Percentiles rank a stretch among this genome's conserved stretches.
Conservation (phyloP, 345 rosid genomes). For the Salix brachista region DNA sequence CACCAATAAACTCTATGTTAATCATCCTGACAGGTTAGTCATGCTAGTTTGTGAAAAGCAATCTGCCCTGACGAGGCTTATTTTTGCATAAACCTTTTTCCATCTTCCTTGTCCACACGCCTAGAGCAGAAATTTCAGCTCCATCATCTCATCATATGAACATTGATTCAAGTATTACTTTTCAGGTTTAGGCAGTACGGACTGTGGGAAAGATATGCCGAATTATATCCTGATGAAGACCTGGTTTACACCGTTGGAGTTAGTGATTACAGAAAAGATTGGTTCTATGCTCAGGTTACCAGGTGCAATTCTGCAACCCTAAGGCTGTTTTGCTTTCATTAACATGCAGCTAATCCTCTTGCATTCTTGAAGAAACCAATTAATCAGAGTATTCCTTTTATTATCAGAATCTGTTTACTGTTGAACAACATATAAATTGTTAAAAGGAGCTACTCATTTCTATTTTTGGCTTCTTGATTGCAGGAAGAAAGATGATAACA, state of each 20-base stretch:
- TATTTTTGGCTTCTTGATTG: neutral
- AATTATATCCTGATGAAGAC: slow-evolving; percentile 17
- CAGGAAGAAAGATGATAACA: slow-evolving; percentile 12
- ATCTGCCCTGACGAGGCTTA: neutral
- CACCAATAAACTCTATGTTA: slow-evolving; percentile 18
- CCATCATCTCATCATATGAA: neutral
- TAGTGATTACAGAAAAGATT: slow-evolving; percentile 20
- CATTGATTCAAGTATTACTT: neutral
- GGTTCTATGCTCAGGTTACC: slow-evolving; percentile 26
- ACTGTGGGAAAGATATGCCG: slow-evolving; percentile 20
- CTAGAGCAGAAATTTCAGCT: no score
- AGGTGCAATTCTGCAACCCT: slow-evolving; percentile 1
- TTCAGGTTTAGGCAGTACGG: slow-evolving; percentile 27
- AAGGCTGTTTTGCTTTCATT: no score
- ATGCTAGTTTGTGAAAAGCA: neutral
- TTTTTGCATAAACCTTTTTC: neutral
- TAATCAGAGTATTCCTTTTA: no score
- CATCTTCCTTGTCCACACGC: no score
- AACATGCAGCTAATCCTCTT: neutral
- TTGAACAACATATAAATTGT: no score
- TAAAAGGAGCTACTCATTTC: neutral
- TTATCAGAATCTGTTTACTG: no score
- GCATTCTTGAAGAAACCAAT: no score
- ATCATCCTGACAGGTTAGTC: slow-evolving; percentile 32
- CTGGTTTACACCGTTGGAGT: slow-evolving; percentile 15